These are phyloP conservation scores for Rhodomyrtus psidioides DNA, from an alignment of 441 rosid species.

Conservation along the genomic window DNA sequence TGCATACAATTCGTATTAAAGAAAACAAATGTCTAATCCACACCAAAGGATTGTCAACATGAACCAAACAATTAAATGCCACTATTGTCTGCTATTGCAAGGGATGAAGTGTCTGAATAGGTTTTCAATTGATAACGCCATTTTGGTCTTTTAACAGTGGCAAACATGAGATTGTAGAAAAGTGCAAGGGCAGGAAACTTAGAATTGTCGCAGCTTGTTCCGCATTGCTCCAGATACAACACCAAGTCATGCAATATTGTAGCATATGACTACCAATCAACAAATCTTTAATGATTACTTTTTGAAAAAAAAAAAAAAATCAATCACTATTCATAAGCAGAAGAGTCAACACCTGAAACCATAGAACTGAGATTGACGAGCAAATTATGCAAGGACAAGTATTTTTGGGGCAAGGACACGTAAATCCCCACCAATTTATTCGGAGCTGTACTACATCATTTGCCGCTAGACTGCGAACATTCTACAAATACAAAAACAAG, in stretches of 20 bases:
- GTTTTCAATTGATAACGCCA: not conserved
- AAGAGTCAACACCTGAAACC: not conserved
- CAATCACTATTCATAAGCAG: not conserved
- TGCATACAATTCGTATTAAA: not conserved
- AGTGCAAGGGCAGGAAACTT: not conserved
- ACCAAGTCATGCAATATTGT: not conserved
- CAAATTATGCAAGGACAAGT: not conserved
- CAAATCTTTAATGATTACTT: not conserved
- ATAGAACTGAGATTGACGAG: not conserved
- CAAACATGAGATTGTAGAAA: not conserved
- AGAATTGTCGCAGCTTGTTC: not conserved
- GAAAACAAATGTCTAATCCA: not conserved
- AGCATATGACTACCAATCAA: not conserved
- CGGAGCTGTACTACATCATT: not conserved
- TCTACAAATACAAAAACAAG: not conserved
- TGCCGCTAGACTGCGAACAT: not conserved
- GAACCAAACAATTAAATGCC: not conserved
- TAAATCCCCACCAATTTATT: not conserved
- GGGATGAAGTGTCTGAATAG: not conserved
- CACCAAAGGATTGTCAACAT: not conserved
- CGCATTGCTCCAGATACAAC: not conserved
- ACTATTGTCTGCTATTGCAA: not conserved
- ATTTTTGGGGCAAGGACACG: not conserved
- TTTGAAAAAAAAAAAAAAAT: not conserved
- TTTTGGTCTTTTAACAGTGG: not conserved